Evolutionary conservation across 1,139 yeast genomes (phyloP), one percentile per base, ranked within the genome.

Genomic region (Debaryomyces robertsiae): DNA sequence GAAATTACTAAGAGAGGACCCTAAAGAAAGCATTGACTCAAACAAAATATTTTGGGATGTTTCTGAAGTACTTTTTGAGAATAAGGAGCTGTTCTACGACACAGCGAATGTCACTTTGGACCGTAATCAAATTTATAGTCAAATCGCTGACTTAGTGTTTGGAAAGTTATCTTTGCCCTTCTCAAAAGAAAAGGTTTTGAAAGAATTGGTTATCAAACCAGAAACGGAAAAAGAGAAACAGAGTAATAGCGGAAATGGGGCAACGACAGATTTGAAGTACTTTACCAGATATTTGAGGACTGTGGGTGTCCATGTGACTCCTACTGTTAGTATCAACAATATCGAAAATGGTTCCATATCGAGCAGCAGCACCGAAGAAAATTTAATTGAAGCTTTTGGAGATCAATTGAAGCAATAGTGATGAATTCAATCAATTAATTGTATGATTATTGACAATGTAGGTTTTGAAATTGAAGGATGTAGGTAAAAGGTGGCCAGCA

Each of bases 301-400:
- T 44, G 80, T 82, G 32, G 89, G 94, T 27, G 79, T 86, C 32
- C 96, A 89, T 57, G 82, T 85, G 19, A 85, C 94, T 2, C 97
- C 97, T n/a, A 82, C 95, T 2, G 84, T 87, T 11, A 65, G 78
- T 24, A 65, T 89, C 38, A 78, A 88, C 56, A 96, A 96, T 1
- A 75, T 85, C 38, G 70, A 62, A 15, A 64, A 62, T 42, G 62
- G 59, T 40, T 43, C 61, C 5, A 55, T 73, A 29, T 69, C 74
- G 33, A 69, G 75, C 46, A 73, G 75, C 4, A 45, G 60, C 13
- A 67, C 66, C 25, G 55, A 55, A 13, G 69, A 63, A 1, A 66
- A 57, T 17, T 60, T 72, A 50, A 51, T 68, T 9, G 49, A 60
- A 35, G 48, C 58, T 28, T 67, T 72, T 36, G 65, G 50, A 22